Evolutionary conservation across 169 alveolate genomes (phyloP).

Genomic region (Cardiosporidium cionae): DNA sequence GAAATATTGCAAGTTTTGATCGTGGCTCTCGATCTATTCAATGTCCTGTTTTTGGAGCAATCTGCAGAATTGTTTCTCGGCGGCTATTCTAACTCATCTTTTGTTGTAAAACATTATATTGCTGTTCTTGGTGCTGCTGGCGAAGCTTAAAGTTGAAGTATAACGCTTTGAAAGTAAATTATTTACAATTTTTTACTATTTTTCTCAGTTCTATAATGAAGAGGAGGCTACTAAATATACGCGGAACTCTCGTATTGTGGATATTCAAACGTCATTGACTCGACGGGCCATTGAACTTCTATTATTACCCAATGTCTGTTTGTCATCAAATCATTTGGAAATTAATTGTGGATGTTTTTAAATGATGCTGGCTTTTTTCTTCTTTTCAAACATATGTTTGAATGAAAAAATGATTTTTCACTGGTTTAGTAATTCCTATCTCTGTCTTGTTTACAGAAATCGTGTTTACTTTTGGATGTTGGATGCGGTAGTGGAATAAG

Average conservation of each 20-base stretch:
- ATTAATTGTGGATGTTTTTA: background rate
- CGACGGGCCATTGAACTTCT: conserved; percentile 76
- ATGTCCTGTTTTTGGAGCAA: too few species aligned
- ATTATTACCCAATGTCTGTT: conserved; percentile 31
- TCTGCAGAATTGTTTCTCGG: too few species aligned
- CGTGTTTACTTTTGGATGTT: conserved; percentile 63
- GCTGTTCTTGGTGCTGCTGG: too few species aligned
- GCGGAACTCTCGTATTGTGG: conserved; percentile 69
- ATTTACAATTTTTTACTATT: background rate
- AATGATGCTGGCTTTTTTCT: background rate
- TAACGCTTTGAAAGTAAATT: too few species aligned
- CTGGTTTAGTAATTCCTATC: background rate
- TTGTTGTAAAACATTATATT: too few species aligned
- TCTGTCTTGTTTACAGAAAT: background rate
- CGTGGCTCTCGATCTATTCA: too few species aligned
- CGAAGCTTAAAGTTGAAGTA: too few species aligned
- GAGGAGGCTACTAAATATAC: conserved; percentile 55
- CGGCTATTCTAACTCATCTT: too few species aligned
- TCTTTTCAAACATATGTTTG: background rate
- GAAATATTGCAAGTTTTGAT: too few species aligned
- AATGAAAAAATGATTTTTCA: background rate
- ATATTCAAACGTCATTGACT: conserved; percentile 76
- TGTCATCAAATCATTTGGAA: background rate
- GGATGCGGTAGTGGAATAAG: conserved; percentile 90
- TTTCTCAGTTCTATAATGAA: conserved; percentile 19